Base-by-base conservation (phyloP, 2,329 filamentous ascomycete genomes). In the Colletotrichum theobromicola region DNA sequence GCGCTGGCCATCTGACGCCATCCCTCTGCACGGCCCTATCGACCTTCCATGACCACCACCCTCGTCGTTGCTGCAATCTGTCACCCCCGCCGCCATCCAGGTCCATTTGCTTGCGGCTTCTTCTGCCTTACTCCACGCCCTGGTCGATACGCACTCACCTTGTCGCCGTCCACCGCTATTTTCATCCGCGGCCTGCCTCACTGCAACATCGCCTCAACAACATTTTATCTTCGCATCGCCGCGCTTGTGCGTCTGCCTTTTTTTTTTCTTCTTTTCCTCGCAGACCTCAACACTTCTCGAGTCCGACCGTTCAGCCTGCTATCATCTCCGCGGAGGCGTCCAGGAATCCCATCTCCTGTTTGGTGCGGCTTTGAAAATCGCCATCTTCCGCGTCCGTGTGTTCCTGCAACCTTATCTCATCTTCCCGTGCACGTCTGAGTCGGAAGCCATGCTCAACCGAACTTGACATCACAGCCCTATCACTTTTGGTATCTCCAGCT, bases 1-100 rank as follows among this genome's bases (percentile, higher is more conserved):
- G 62, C 57, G 42, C 50, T 72, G 34, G 12, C 68, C 37, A 24
- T 63, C 72, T 74, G 72, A 74, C 72, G 62, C 68, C 72, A 74
- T 74, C 28, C 21, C 34, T 30, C 68, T 67, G 72, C 71, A 74
- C 71, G 71, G 67, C 34, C 71, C 65, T 37, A 18, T n/a, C n/a
- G n/a, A n/a, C n/a, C n/a, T n/a, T n/a, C n/a, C n/a, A n/a, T n/a
- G 46, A 65, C 26, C 30, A 46, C 50, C 60, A 37, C 18, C 4
- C 2, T 50, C 50, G 42, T 37, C 15, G 34, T 4, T 46, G 18
- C 2, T 46, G 42, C 42, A 46, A 46, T 46, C 42, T 46, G 42
- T 46, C 2, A 35, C 21, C 34, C 35, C 35, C 28, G 66, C 35
- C 28, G 66, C 35, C 53, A 42, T 55, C 21, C 16, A 55, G 42